Percentiles rank a stretch among this genome's conserved stretches.
Conservation (phyloP, 2,329 filamentous ascomycete genomes). For the Exophiala viscosa region DNA sequence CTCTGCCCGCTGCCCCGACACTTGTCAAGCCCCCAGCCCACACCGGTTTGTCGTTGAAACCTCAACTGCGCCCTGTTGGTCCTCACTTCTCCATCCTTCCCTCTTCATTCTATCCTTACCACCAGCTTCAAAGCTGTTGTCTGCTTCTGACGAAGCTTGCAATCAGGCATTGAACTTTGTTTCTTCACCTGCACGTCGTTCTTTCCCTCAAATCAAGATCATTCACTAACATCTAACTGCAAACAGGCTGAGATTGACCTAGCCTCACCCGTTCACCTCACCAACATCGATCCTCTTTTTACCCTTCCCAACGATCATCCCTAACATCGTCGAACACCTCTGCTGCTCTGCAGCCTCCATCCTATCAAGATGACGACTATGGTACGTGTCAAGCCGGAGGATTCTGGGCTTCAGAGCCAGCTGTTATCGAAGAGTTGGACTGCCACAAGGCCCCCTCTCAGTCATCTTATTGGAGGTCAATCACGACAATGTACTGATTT, state of each 20-base stretch:
- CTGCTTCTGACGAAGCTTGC: not conserved
- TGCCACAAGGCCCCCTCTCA: not conserved
- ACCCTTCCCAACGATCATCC: not conserved
- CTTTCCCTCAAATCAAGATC: not conserved
- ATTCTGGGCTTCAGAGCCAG: not conserved
- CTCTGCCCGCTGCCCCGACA: constrained; percentile 3
- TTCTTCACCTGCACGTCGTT: not conserved
- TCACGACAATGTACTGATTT: constrained; percentile 8
- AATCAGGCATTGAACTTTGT: not conserved
- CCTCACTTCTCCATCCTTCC: not conserved
- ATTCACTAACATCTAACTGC: constrained; percentile 13
- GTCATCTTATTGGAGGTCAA: not conserved
- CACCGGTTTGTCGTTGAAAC: constrained; percentile 8
- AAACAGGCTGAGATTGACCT: constrained; percentile 25
- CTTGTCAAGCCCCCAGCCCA: constrained; percentile 8
- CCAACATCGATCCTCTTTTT: constrained; percentile 3
- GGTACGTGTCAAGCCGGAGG: constrained; percentile 42
- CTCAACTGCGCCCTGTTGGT: not conserved
- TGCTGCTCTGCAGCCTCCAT: constrained; percentile 15
- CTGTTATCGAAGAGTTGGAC: constrained; percentile 8
- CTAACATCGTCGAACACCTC: not conserved
- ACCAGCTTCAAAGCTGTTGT: not conserved
- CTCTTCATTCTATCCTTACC: not conserved
- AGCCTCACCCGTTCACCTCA: constrained; percentile 9
- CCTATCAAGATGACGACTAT: constrained; percentile 58